Evolutionary conservation across 2,329 filamentous ascomycete genomes (phyloP).

Genomic region (Graphilbum sp.): DNA sequence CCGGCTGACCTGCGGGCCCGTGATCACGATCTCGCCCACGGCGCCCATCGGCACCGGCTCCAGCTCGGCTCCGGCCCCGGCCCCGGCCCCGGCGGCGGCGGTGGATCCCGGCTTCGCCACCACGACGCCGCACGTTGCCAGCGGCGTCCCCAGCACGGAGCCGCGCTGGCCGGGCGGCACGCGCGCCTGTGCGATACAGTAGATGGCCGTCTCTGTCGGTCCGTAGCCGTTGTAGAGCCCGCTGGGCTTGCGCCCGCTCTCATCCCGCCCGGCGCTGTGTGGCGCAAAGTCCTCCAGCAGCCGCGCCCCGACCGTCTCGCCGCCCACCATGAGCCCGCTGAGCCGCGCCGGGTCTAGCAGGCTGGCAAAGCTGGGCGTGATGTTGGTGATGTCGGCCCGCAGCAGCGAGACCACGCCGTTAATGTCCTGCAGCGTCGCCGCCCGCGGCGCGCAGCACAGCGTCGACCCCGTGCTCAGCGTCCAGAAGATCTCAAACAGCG

Average conservation of each 20-base stretch:
- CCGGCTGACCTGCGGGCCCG: conserved; percentile 9
- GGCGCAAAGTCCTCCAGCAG: conserved; percentile 1
- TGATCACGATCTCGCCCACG: conserved; percentile 9
- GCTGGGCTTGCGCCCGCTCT: neutral
- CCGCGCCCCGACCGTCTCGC: conserved; percentile 11
- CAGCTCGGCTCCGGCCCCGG: too few relatives aligned
- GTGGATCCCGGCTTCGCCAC: conserved; percentile 13
- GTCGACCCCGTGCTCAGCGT: conserved; percentile 15
- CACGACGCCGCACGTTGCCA: conserved; percentile 18
- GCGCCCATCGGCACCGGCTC: conserved; percentile 8
- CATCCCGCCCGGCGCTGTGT: neutral
- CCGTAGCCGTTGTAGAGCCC: conserved; percentile 13
- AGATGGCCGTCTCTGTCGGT: conserved; percentile 14
- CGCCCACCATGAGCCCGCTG: conserved; percentile 17
- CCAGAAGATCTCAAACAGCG: conserved; percentile 10
- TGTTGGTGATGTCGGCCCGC: conserved; percentile 20
- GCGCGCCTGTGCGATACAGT: conserved; percentile 5
- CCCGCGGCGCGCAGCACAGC: conserved; percentile 17
- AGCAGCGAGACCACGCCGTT: conserved; percentile 12
- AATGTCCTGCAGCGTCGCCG: conserved; percentile 13
- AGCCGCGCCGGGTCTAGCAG: conserved; percentile 16
- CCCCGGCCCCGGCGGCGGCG: too few relatives aligned
- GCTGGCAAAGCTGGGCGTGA: conserved; percentile 20
- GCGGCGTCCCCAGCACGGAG: conserved; percentile 19
- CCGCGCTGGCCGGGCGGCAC: conserved; percentile 12